phyloP scores from a whole-genome alignment of 257 asterid genomes.

The Anisodus acutangulus region DNA sequence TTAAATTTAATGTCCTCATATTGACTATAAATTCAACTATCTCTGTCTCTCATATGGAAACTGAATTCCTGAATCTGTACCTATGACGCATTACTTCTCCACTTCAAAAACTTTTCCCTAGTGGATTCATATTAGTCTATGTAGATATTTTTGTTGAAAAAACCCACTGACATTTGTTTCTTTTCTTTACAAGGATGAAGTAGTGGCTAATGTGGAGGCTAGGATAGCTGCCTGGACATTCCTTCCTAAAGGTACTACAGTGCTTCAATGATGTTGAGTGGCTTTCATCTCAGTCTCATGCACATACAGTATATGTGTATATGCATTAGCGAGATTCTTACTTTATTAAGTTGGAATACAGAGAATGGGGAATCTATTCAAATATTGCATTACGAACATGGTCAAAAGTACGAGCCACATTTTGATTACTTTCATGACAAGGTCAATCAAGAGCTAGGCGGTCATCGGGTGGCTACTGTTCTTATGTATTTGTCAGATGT shows the following conservation, averaged over 20 bases:
- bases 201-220: constrained; percentile 64
- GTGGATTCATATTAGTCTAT: not conserved
- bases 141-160: not conserved
- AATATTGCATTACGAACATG: constrained; percentile 81
- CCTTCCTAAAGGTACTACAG: constrained; percentile 76
- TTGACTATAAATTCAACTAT: not conserved
- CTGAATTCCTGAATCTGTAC: not conserved
- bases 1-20: not conserved
- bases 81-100: not conserved
- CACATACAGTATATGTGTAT: not conserved
- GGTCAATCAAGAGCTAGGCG: constrained; percentile 81
- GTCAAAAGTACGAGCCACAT: constrained; percentile 95
- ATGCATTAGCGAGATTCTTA: not conserved
- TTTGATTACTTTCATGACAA: constrained; percentile 80
- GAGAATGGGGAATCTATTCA: constrained; percentile 93
- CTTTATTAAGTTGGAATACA: constrained; percentile 38
- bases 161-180: not conserved
- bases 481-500: constrained; percentile 85
- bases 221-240: constrained; percentile 95
- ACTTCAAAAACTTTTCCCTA: not conserved
- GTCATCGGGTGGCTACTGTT: constrained; percentile 91
- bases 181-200: constrained; percentile 59
- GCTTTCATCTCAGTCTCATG: constrained; percentile 6
- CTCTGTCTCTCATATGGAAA: not conserved
- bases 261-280: not conserved